A percentile compares a stretch with the other conserved stretches of the same genome.
Evolutionary conservation across 2,329 filamentous ascomycete species (phyloP).

Genomic region (Taxawa tesnikishii): DNA sequence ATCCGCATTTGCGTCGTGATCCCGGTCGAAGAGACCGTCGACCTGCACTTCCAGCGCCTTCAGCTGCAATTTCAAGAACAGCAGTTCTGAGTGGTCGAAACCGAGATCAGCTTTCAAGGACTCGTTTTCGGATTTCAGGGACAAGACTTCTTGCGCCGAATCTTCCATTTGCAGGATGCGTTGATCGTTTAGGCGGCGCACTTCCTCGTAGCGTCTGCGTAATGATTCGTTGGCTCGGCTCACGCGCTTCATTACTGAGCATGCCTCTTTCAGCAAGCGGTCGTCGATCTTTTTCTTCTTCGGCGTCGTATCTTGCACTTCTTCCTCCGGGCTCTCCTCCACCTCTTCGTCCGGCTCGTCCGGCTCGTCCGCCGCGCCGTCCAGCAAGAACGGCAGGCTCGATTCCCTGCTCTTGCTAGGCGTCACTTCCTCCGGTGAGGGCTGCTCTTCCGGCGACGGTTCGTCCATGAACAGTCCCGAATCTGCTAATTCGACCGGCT

Average conservation of each 20-base stretch:
- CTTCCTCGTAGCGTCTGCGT: constrained; percentile 19
- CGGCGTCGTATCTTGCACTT: constrained; percentile 1
- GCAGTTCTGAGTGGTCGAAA: constrained; percentile 25
- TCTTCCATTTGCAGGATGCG: constrained; percentile 17
- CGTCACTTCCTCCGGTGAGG: constrained; percentile 3
- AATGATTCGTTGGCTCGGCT: constrained; percentile 18
- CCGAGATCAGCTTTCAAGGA: constrained; percentile 22
- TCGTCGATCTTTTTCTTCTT: constrained; percentile 9
- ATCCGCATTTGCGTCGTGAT: constrained; percentile 7
- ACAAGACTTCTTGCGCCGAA: constrained; percentile 16
- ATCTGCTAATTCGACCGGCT: constrained; percentile 16
- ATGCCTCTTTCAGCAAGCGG: constrained; percentile 15
- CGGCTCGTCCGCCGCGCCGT: neutral
- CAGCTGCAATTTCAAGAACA: constrained; percentile 26
- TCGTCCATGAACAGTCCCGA: constrained; percentile 13
- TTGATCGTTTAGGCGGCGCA: constrained; percentile 18
- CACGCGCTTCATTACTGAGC: constrained; percentile 17
- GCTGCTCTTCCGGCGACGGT: neutral
- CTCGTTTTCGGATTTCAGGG: constrained; percentile 24
- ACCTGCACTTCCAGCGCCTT: constrained; percentile 23
- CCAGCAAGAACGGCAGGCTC: neutral
- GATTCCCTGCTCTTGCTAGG: constrained; percentile 7
- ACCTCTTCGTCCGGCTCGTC: neutral
- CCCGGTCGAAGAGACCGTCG: constrained; percentile 9
- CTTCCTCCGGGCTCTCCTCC: neutral